Conservation (phyloP, 192 early-diverging fungal genomes). For the Allomyces arbusculus region DNA sequence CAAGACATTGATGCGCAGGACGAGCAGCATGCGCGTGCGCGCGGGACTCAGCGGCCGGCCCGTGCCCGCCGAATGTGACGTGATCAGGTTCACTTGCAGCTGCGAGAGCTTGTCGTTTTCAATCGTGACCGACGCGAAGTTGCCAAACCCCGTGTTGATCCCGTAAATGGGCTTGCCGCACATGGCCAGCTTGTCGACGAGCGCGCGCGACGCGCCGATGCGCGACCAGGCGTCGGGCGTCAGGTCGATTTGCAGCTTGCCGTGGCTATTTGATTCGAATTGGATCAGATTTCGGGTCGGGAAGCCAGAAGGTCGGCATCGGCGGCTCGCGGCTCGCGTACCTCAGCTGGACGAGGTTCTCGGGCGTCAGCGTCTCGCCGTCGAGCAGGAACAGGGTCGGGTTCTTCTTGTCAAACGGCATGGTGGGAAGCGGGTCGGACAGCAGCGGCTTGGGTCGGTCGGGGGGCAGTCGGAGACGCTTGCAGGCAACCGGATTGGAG, state of each 20-base stretch:
- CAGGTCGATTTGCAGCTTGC: conserved; percentile 7
- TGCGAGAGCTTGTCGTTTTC: conserved; percentile 2
- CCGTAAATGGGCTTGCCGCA: conserved; percentile 6
- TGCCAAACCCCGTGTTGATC: conserved; percentile 12
- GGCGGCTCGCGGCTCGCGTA: no score
- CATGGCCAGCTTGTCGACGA: conserved; percentile 6
- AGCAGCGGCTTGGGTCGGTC: no score
- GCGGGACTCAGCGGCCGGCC: conserved; percentile 5
- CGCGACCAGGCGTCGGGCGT: conserved; percentile 7
- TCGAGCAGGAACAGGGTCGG: conserved; percentile 1
- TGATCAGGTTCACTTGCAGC: conserved; percentile 6
- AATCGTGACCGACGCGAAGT: conserved; percentile 9
- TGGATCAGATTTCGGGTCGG: no score
- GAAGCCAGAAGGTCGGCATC: no score
- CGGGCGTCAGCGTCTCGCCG: conserved; percentile 8
- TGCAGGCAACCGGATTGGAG: no score
- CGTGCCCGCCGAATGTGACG: conserved; percentile 8
- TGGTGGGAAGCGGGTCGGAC: neutral
- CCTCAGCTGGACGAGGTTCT: conserved; percentile 2
- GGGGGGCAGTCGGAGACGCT: no score
- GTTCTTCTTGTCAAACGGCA: neutral
- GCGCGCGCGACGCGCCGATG: neutral
- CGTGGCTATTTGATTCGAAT: neutral
- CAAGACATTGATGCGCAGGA: conserved; percentile 7
- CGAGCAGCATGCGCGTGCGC: conserved; percentile 9